These are phyloP conservation scores for Hyphodiscus sp. DNA, from an alignment of 2,329 filamentous ascomycete genomes.

Conservation along the genomic window DNA sequence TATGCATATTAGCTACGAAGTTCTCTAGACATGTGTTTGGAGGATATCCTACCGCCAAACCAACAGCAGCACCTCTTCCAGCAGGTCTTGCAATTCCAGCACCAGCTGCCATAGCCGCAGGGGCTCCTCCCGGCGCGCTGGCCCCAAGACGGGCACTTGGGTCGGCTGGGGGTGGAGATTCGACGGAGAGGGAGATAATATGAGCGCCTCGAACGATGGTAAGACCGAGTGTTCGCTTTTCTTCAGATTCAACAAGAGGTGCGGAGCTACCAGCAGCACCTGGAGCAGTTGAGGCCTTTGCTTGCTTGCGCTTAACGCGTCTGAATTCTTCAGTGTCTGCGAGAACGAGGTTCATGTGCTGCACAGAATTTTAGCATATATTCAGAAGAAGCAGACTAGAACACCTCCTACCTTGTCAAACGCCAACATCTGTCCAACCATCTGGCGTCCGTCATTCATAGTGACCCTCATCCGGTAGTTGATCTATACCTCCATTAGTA, in stretches of 20 bases:
- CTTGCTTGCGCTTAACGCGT: constrained; percentile 77
- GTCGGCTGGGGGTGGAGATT: constrained; percentile 91
- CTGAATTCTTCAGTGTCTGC: constrained; percentile 98
- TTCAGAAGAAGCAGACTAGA: background rate
- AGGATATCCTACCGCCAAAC: constrained; percentile 59
- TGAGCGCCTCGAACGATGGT: constrained; percentile 92
- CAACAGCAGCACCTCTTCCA: constrained; percentile 75
- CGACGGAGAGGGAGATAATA: constrained; percentile 90
- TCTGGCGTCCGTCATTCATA: constrained; percentile 88
- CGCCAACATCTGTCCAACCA: constrained; percentile 96
- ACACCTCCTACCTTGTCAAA: constrained; percentile 75
- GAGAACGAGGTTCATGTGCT: constrained; percentile 99
- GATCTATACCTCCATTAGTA: constrained; percentile 54
- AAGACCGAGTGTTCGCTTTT: constrained; percentile 94
- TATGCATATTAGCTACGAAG: constrained; percentile 30
- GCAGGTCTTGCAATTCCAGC: constrained; percentile 88
- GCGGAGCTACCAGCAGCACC: constrained; percentile 50
- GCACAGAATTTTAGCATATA: constrained; percentile 12
- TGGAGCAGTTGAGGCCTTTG: constrained; percentile 56
- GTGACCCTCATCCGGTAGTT: constrained; percentile 99
- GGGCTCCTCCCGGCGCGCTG: constrained; percentile 58
- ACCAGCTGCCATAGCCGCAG: constrained; percentile 67
- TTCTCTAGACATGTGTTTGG: constrained; percentile 5
- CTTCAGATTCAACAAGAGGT: constrained; percentile 78
- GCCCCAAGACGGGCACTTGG: constrained; percentile 84